Evolutionary conservation across 345 rosid species (phyloP).

Genomic region (Chamaenerion angustifolium): DNA sequence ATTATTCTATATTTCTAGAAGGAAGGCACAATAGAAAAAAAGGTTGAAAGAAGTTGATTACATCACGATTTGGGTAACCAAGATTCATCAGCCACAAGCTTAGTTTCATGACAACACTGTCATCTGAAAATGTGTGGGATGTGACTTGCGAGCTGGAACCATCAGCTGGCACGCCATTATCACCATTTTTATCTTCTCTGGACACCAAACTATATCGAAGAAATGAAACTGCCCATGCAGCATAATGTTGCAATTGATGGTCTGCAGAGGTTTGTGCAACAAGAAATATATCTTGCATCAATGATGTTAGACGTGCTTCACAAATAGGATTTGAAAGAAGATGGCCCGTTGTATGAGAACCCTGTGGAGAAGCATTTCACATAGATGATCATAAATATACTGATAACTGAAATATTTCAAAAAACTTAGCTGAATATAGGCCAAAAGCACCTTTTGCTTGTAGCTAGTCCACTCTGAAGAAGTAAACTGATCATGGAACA

Average conservation of each 20-base stretch:
- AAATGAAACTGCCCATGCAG: slow-evolving; percentile 79
- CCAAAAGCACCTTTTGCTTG: slow-evolving; percentile 36
- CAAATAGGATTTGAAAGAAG: slow-evolving; percentile 45
- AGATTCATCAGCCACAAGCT: slow-evolving; percentile 43
- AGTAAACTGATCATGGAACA: slow-evolving; percentile 27
- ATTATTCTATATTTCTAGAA: background rate
- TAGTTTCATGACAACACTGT: slow-evolving; percentile 57
- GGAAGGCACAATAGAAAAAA: background rate
- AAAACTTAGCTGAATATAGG: background rate
- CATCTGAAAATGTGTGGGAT: slow-evolving; percentile 48
- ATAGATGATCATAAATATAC: slow-evolving; percentile 9
- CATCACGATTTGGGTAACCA: slow-evolving; percentile 3
- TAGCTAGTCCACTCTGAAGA: slow-evolving; percentile 18
- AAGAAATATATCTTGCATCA: slow-evolving; percentile 77
- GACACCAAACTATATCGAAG: slow-evolving; percentile 59
- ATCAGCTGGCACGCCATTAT: slow-evolving; percentile 17
- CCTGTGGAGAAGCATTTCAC: slow-evolving; percentile 33
- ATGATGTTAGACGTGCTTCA: slow-evolving; percentile 36
- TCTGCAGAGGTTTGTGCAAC: slow-evolving; percentile 65
- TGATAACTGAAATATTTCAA: background rate
- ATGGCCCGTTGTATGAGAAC: slow-evolving; percentile 37
- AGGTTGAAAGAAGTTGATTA: slow-evolving; percentile 1
- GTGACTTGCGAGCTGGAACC: slow-evolving; percentile 20
- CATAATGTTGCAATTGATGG: slow-evolving; percentile 52
- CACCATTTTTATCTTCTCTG: slow-evolving; percentile 20